phyloP scores from a whole-genome alignment of 2,329 filamentous ascomycete genomes.

The Neofusicoccum laricinum region DNA sequence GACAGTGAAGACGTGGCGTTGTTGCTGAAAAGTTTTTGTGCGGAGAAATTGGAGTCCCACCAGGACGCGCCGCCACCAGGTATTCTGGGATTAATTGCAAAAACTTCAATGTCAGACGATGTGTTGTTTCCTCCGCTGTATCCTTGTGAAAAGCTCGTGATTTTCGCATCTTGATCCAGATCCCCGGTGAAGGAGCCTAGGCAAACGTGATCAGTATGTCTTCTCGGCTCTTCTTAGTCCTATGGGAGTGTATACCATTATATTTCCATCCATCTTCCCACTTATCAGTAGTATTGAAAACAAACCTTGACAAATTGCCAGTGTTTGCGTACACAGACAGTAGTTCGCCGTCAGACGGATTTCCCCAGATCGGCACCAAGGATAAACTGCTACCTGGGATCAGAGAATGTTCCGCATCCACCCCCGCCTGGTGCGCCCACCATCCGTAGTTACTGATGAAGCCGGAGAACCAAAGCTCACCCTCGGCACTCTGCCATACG shows the following conservation, averaged over 20 bases:
- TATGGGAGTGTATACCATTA: not conserved
- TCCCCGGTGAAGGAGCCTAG: not conserved
- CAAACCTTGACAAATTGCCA: not conserved
- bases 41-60: not conserved
- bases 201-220: too few species aligned
- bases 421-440: constrained; percentile 39
- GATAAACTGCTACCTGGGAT: not conserved
- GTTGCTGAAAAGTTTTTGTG: not conserved
- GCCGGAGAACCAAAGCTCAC: constrained; percentile 35
- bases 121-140: not conserved
- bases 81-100: not conserved
- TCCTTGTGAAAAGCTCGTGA: not conserved
- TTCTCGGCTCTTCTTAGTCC: too few species aligned
- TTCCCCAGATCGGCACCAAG: not conserved
- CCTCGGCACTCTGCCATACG: not conserved
- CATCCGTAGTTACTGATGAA: constrained; percentile 61
- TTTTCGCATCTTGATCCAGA: not conserved
- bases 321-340: not conserved
- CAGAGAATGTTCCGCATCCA: not conserved
- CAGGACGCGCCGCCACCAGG: not conserved
- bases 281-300: not conserved
- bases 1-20: not conserved
- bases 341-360: not conserved
- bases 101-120: not conserved
- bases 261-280: not conserved